Base-by-base conservation (phyloP, 352 stramenopile genomes). In the Globisporangium abappressorium region DNA sequence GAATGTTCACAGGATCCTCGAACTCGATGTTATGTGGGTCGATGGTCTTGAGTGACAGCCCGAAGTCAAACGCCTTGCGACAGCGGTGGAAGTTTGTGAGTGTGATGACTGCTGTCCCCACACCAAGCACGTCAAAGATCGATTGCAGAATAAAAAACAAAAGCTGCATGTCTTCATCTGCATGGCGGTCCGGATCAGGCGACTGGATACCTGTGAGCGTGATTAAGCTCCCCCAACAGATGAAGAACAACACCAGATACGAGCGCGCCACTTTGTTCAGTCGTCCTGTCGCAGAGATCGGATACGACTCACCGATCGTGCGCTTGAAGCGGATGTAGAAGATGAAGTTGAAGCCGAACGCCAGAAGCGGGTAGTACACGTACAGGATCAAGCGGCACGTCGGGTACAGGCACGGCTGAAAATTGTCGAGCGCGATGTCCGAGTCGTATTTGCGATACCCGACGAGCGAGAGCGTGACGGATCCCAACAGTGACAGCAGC, bases 281-380 rank as follows among this genome's bases (percentile, higher is more conserved):
- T 26, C 84, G 73, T 0, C 81, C 81, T 0, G 80, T 89, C 3
- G 84, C 84, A 9, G 84, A 90, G 54, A 85, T 87, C 0, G 84
- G 84, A 65, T 92, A 92, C 11, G 81, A 84, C 61, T 85, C 76
- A 33, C 84, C 84, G 59, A 92, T 92, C 20, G 80, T 90, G 26
- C 81, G 81, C 69, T 89, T 90, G 62, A 92, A 92, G 7, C 84
- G 84, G 55, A 89, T 58, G 76, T 92, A 92, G 55, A 92, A 90
- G 53, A 92, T 85, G 54, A 90, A 89, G 67, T 87, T 90, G 71
- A 90, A 90, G 20, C 71, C 77, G 62, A 92, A 92, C 9, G 81
- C 84, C 53, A 92, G 57, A 54, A 92, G 70, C 57, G 84, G 84
- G 64, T 89, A 92, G 70, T 90, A 92, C 41, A 92, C 80, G 70